These are phyloP conservation scores for Fusarium graminum DNA, from an alignment of 2,329 filamentous ascomycete genomes.

Conservation along the genomic window DNA sequence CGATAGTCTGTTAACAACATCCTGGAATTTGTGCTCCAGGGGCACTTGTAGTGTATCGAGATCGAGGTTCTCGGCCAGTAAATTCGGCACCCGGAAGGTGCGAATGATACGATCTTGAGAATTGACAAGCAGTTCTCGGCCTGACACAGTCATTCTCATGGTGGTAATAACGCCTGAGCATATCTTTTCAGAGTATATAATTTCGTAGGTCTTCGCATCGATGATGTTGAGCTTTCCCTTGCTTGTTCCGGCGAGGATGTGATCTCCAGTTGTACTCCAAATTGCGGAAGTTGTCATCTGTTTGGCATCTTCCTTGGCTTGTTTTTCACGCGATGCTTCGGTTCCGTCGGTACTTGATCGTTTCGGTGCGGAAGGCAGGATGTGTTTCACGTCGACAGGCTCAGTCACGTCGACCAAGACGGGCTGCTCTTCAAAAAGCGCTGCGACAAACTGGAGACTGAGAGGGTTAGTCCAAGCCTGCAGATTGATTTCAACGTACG, in stretches of 20 bases:
- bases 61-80: conserved; percentile 76
- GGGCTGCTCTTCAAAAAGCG: conserved; percentile 93
- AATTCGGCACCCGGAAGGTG: conserved; percentile 89
- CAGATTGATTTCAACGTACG: conserved; percentile 23
- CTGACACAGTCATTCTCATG: conserved; percentile 83
- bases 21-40: conserved; percentile 97
- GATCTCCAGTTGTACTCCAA: conserved; percentile 86
- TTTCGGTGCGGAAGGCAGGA: conserved; percentile 84
- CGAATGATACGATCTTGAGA: conserved; percentile 95
- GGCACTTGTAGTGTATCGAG: conserved; percentile 89
- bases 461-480: conserved; percentile 39
- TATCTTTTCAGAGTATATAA: conserved; percentile 90
- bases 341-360: conserved; percentile 78
- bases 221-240: conserved; percentile 98
- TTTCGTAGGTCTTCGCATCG: conserved; percentile 81
- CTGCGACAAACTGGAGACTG: conserved; percentile 86
- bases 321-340: conserved; percentile 80
- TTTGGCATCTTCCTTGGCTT: conserved; percentile 90
- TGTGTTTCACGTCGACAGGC: conserved; percentile 77
- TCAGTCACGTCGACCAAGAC: conserved; percentile 85
- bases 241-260: conserved; percentile 92
- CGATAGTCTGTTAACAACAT: conserved; percentile 92
- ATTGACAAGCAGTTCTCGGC: conserved; percentile 90
- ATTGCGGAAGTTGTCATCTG: conserved; percentile 94
- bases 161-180: conserved; percentile 90